Evolutionary conservation across 306 rosid genomes (phyloP).

Genomic region (Dicorynia guianensis): DNA sequence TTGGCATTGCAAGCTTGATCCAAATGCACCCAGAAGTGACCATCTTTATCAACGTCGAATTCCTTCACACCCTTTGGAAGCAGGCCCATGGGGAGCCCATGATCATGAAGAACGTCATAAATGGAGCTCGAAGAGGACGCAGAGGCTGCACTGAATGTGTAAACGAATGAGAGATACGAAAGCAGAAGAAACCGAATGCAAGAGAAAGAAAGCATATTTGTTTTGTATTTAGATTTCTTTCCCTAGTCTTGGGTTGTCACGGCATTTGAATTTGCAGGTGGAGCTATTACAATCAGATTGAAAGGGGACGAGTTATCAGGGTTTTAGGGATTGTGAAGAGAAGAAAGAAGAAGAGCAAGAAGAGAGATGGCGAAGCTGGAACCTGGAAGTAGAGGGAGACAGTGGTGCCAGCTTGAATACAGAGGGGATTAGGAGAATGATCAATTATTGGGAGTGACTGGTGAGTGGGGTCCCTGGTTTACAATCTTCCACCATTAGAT

Average conservation of each 20-base stretch:
- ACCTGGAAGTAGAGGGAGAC: not conserved
- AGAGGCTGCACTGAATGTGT: not conserved
- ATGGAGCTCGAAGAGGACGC: slow-evolving; percentile 34
- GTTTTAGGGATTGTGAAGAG: slow-evolving; percentile 43
- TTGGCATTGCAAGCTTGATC: slow-evolving; percentile 91
- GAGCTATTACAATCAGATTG: not conserved
- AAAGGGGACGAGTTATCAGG: slow-evolving; percentile 21
- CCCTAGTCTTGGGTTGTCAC: not conserved
- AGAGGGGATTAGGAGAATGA: slow-evolving; percentile 63
- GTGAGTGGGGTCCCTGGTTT: slow-evolving; percentile 26
- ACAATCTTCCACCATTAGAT: slow-evolving; percentile 4
- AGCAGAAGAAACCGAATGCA: slow-evolving; percentile 10
- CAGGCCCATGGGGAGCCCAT: slow-evolving; percentile 87
- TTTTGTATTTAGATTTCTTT: not conserved
- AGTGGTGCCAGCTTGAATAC: slow-evolving; percentile 70
- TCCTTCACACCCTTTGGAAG: slow-evolving; percentile 73
- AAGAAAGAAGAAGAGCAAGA: not conserved
- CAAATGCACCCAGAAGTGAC: slow-evolving; percentile 63
- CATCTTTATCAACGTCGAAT: slow-evolving; percentile 53
- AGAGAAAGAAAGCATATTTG: slow-evolving; percentile 38
- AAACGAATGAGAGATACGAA: slow-evolving; percentile 9
- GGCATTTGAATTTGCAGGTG: slow-evolving; percentile 22
- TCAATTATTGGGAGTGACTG: slow-evolving; percentile 77
- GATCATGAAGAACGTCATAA: slow-evolving; percentile 64
- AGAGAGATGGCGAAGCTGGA: no score